Percentiles rank a stretch among this genome's conserved stretches.
These are phyloP conservation scores for Coniophora puteana DNA, from an alignment of 1,284 basidiomycete species.

Conservation along the genomic window DNA sequence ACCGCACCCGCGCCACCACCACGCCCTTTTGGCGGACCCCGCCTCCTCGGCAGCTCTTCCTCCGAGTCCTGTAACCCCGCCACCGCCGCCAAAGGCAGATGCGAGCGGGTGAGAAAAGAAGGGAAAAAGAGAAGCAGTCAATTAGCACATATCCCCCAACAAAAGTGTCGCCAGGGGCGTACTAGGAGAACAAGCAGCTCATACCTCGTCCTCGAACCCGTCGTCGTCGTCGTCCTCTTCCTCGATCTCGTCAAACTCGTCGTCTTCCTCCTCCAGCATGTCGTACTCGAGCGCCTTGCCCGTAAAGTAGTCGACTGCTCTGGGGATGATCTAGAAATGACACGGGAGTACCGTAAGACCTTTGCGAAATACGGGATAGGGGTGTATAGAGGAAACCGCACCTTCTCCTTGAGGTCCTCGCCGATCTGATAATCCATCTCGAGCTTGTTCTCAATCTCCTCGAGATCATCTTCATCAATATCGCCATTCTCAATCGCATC, in stretches of 20 bases:
- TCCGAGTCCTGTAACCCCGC: conserved; percentile 50
- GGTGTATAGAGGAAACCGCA: conserved; percentile 24
- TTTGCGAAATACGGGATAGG: not conserved
- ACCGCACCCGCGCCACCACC: conserved; percentile 38
- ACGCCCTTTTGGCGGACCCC: conserved; percentile 53
- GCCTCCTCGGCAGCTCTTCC: conserved; percentile 54
- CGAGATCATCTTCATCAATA: conserved; percentile 81
- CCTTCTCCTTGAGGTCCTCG: conserved; percentile 97
- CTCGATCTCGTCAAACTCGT: conserved; percentile 59
- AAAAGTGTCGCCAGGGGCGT: too few species aligned
- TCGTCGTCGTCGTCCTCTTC: conserved; percentile 58
- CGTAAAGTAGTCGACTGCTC: conserved; percentile 94
- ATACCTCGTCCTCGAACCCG: too few species aligned
- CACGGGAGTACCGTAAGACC: conserved; percentile 11
- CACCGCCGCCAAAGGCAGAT: too few species aligned
- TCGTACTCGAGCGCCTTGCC: conserved; percentile 95
- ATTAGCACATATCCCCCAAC: conserved; percentile 5
- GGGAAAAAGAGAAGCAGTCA: conserved; percentile 6
- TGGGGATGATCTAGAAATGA: conserved; percentile 76
- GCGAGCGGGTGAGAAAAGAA: conserved; percentile 7
- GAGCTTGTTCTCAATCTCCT: conserved; percentile 88
- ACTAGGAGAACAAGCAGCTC: too few species aligned
- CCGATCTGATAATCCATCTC: conserved; percentile 99
- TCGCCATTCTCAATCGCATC: conserved; percentile 74
- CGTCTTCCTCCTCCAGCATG: conserved; percentile 68